Conservation (phyloP, 805 yeast species). For the Wickerhamomyces queroliae region DNA sequence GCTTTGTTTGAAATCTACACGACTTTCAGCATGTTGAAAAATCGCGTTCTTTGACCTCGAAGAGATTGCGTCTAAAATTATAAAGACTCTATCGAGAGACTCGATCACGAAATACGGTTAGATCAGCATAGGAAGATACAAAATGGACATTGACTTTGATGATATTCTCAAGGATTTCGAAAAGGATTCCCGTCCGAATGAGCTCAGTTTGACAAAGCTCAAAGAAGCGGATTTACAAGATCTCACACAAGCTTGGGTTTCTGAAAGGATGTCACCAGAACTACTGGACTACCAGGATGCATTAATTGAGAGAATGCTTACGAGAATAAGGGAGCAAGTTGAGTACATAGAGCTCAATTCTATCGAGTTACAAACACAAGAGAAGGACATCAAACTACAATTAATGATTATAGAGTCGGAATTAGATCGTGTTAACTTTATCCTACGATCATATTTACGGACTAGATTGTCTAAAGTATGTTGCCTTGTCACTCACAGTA, state of each 20-base stretch:
- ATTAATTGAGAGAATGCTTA: constrained; percentile 52
- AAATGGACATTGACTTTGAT: constrained; percentile 49
- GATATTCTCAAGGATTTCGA: constrained; percentile 69
- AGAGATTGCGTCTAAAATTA: too few species aligned
- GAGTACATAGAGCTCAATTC: constrained; percentile 75
- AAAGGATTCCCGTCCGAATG: constrained; percentile 30
- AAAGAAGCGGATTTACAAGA: constrained; percentile 33
- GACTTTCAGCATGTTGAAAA: not conserved
- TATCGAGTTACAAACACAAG: constrained; percentile 62
- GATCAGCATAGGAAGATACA: too few species aligned
- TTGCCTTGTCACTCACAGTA: too few species aligned
- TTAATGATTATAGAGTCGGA: constrained; percentile 87
- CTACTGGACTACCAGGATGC: constrained; percentile 66
- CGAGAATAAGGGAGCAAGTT: constrained; percentile 60
- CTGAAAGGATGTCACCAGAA: constrained; percentile 85
- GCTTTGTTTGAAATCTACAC: not conserved
- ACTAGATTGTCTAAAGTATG: constrained; percentile 40
- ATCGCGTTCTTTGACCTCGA: too few species aligned
- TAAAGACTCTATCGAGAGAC: too few species aligned
- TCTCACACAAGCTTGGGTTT: constrained; percentile 65
- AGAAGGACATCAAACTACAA: constrained; percentile 66
- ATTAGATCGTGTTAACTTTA: constrained; percentile 76
- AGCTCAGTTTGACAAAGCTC: constrained; percentile 14
- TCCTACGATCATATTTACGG: constrained; percentile 77
- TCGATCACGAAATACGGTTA: too few species aligned